Conservation (phyloP, 2,329 filamentous ascomycete genomes). For the Colletotrichum brevisporum region DNA sequence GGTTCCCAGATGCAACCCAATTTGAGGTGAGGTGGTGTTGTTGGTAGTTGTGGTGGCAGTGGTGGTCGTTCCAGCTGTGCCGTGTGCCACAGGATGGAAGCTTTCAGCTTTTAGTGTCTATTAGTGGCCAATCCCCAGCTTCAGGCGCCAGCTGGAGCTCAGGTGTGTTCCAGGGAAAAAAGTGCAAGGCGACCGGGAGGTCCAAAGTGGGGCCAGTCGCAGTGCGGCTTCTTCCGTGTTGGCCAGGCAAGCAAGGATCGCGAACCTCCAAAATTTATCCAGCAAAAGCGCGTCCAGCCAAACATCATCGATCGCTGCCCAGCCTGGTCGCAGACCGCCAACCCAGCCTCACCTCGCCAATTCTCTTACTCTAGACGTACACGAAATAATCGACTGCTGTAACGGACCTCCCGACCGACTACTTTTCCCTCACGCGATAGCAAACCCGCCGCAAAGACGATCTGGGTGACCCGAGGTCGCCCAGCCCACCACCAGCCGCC, state of each 20-base stretch:
- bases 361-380: background rate
- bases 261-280: conserved; percentile 43
- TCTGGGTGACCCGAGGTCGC: conserved; percentile 39
- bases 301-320: conserved; percentile 21
- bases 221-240: conserved; percentile 36
- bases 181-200: background rate
- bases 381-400: background rate
- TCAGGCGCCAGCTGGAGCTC: background rate
- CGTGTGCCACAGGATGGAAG: conserved; percentile 5
- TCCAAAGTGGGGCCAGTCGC: conserved; percentile 2
- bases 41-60: background rate
- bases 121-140: conserved; percentile 4
- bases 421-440: background rate
- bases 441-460: conserved; percentile 15
- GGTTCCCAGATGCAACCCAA: background rate
- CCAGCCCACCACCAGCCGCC: conserved; percentile 39
- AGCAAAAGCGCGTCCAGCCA: conserved; percentile 35
- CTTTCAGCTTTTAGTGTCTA: background rate
- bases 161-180: background rate
- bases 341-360: conserved; percentile 4
- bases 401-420: background rate
- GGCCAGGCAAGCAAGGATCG: conserved; percentile 37
- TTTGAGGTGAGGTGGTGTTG: background rate
- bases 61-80: background rate
- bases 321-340: conserved; percentile 17